These are phyloP conservation scores for Tubosaeta sp. DNA, from an alignment of 768 basidiomycete species.

Conservation along the genomic window DNA sequence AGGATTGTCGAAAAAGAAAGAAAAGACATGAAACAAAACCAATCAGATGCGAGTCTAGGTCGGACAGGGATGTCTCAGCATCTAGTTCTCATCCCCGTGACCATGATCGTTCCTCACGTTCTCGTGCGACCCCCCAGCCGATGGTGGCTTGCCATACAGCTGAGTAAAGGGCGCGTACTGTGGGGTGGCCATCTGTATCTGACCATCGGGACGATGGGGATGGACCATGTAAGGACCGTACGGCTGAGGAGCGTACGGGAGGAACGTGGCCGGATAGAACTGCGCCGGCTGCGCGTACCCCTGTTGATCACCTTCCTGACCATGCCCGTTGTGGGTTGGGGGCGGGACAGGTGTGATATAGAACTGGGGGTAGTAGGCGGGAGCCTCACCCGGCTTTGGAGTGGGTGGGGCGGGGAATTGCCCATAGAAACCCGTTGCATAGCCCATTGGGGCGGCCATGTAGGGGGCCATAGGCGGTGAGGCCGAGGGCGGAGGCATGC, in stretches of 20 bases:
- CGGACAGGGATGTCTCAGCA: slow-evolving; percentile 11
- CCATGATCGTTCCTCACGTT: slow-evolving; percentile 25
- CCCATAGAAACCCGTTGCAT: slow-evolving; percentile 51
- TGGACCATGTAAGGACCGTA: slow-evolving; percentile 49
- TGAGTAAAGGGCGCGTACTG: slow-evolving; percentile 39
- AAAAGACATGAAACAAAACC: slow-evolving; percentile 3
- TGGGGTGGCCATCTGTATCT: slow-evolving; percentile 30
- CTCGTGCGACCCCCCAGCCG: slow-evolving; percentile 30
- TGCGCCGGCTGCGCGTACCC: slow-evolving; percentile 38
- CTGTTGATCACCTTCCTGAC: slow-evolving; percentile 41
- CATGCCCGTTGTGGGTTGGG: slow-evolving; percentile 35
- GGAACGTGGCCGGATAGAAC: slow-evolving; percentile 46
- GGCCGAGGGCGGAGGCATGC: slow-evolving; percentile 38
- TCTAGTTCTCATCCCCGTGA: slow-evolving; percentile 32
- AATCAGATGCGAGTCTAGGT: slow-evolving; percentile 12
- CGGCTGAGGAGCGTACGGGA: slow-evolving; percentile 44
- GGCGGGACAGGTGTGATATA: slow-evolving; percentile 46
- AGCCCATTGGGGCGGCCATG: slow-evolving; percentile 47
- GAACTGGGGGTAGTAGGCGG: slow-evolving; percentile 48
- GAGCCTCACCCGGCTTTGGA: slow-evolving; percentile 48
- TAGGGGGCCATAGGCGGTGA: slow-evolving; percentile 49
- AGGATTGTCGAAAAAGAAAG: slow-evolving; percentile 5
- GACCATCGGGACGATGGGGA: slow-evolving; percentile 39
- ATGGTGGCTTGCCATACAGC: slow-evolving; percentile 37
- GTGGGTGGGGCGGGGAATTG: slow-evolving; percentile 48